phyloP scores from a whole-genome alignment of 2,329 filamentous ascomycete genomes.

The Fusarium burgessii region DNA sequence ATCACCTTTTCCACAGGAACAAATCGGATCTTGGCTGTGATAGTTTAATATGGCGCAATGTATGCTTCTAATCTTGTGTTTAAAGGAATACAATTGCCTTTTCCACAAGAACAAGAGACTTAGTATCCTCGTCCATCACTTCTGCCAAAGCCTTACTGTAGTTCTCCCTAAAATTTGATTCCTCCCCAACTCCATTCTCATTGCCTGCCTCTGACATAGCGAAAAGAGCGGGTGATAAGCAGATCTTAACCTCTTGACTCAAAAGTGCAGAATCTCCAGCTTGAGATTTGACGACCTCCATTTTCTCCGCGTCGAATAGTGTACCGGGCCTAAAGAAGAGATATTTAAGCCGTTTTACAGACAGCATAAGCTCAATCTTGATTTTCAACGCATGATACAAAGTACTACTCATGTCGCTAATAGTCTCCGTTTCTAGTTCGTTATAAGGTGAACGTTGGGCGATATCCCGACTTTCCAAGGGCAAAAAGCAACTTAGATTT shows the following conservation, averaged over 20 bases:
- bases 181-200: rapidly evolving
- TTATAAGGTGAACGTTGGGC: rapidly evolving
- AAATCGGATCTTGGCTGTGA: no score
- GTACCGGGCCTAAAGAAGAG: rapidly evolving
- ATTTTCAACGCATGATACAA: rapidly evolving
- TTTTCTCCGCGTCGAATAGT: rapidly evolving
- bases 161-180: rapidly evolving
- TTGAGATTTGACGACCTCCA: not conserved
- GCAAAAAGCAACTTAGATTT: not conserved
- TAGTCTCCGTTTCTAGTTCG: rapidly evolving
- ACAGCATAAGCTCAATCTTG: not conserved
- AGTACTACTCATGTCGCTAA: rapidly evolving
- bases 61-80: rapidly evolving
- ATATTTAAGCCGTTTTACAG: rapidly evolving
- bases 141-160: not conserved
- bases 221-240: rapidly evolving
- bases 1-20: no score
- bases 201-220: rapidly evolving
- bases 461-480: rapidly evolving
- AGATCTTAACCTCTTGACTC: not conserved
- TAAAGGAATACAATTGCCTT: not conserved
- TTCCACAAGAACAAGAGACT: not conserved
- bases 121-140: rapidly evolving
- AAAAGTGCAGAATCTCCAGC: rapidly evolving
- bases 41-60: no score